phyloP scores from a whole-genome alignment of 257 asterid genomes.

The Ligustrum vulgare region DNA sequence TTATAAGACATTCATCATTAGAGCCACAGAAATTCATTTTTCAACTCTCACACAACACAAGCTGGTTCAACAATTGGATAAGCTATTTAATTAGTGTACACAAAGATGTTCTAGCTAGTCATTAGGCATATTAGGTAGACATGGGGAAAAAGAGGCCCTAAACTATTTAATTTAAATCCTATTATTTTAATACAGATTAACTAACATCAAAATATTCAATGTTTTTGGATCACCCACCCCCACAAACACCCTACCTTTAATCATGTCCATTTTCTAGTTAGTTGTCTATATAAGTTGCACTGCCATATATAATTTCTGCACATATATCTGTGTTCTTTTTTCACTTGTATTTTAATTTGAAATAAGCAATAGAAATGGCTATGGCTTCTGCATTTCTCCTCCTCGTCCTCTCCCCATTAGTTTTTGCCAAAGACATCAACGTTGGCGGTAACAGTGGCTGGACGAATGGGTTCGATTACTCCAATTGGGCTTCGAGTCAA shows the following conservation, averaged over 20 bases:
- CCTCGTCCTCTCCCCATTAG: background rate
- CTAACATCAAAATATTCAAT: background rate
- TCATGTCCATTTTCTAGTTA: background rate
- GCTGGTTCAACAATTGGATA: background rate
- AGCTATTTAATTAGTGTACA: background rate
- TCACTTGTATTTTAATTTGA: background rate
- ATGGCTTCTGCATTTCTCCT: background rate
- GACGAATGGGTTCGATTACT: background rate
- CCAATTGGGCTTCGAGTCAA: background rate
- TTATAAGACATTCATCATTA: background rate
- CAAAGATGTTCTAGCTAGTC: background rate
- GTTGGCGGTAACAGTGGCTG: background rate
- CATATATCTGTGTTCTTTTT: background rate
- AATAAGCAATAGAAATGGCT: background rate
- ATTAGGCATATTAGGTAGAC: background rate
- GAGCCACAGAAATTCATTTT: background rate
- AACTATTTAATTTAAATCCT: background rate
- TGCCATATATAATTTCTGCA: background rate
- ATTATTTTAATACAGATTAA: background rate
- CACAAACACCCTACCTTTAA: background rate
- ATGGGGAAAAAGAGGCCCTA: background rate
- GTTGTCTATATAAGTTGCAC: slow-evolving; percentile 3
- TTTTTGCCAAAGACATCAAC: background rate
- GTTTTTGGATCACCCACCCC: background rate
- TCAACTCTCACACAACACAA: background rate